phyloP scores from a whole-genome alignment of 306 rosid species.

The Purshia tridentata region DNA sequence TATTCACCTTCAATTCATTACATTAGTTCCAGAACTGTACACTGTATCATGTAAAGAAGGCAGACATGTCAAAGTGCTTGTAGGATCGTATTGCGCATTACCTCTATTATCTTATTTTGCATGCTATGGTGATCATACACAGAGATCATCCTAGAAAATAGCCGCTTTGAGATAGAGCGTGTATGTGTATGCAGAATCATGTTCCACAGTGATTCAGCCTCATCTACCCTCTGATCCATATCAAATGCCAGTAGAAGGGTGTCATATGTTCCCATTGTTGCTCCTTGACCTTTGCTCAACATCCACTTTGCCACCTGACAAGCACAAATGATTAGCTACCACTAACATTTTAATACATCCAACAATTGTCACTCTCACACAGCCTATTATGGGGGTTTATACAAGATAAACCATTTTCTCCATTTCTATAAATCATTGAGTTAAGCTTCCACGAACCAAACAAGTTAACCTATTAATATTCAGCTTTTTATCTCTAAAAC shows the following conservation, averaged over 20 bases:
- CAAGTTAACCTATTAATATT: not conserved
- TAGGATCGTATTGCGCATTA: constrained; percentile 18
- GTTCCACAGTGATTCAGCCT: constrained; percentile 96
- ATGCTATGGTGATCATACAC: constrained; percentile 71
- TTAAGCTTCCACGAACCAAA: not conserved
- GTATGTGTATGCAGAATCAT: constrained; percentile 73
- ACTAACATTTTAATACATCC: constrained; percentile 9
- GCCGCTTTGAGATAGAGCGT: constrained; percentile 71
- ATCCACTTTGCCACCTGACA: constrained; percentile 92
- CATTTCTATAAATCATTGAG: not conserved
- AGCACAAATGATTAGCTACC: constrained; percentile 22
- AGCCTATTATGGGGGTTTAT: not conserved
- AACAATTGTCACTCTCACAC: not conserved
- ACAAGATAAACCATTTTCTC: not conserved
- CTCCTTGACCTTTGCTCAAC: constrained; percentile 95
- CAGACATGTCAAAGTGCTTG: constrained; percentile 1
- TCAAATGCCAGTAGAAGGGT: constrained; percentile 88
- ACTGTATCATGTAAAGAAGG: not conserved
- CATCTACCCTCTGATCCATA: constrained; percentile 76
- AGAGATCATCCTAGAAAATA: constrained; percentile 86
- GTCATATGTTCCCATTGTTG: constrained; percentile 91
- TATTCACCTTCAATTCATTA: constrained; percentile 8
- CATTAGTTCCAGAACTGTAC: not conserved
- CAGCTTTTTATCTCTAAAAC: not conserved
- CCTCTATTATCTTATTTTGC: constrained; percentile 71